Evolutionary conservation across 371 early-diverging fungal genomes (phyloP).

Genomic region (Blakeslea trispora): DNA sequence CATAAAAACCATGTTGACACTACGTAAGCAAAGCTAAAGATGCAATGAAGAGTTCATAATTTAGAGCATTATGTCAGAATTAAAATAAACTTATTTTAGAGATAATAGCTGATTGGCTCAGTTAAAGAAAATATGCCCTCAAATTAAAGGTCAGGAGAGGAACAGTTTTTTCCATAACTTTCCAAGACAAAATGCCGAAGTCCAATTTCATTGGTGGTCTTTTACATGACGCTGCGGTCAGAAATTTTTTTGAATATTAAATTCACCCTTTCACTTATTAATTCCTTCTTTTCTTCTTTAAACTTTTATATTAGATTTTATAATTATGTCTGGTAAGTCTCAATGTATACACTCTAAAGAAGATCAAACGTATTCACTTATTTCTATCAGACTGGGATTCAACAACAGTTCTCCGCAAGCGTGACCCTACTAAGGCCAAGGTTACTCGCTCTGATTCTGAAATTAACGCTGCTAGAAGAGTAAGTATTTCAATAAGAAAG

Average conservation of each 20-base stretch:
- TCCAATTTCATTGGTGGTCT: slow-evolving; percentile 8
- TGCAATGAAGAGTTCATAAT: too few relatives aligned
- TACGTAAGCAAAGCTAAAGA: too few relatives aligned
- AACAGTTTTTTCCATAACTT: slow-evolving; percentile 21
- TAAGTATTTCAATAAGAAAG: slow-evolving; percentile 23
- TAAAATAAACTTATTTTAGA: too few relatives aligned
- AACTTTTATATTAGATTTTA: neutral
- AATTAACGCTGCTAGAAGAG: slow-evolving; percentile 80
- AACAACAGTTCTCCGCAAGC: slow-evolving; percentile 80
- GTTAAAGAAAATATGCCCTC: neutral
- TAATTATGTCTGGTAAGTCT: slow-evolving; percentile 31
- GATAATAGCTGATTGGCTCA: too few relatives aligned
- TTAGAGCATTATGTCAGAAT: too few relatives aligned
- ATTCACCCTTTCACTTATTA: neutral
- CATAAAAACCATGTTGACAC: too few relatives aligned
- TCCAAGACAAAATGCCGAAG: slow-evolving; percentile 8
- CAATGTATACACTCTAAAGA: neutral
- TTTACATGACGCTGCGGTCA: neutral
- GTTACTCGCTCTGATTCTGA: slow-evolving; percentile 68
- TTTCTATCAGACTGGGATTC: slow-evolving; percentile 70
- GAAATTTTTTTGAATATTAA: slow-evolving; percentile 5
- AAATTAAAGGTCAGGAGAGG: slow-evolving; percentile 2
- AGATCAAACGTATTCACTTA: neutral
- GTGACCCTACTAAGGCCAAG: slow-evolving; percentile 59
- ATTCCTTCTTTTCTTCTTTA: slow-evolving; percentile 10